These are phyloP conservation scores for Peltaster fructicola DNA, from an alignment of 2,329 filamentous ascomycete genomes.

Conservation along the genomic window DNA sequence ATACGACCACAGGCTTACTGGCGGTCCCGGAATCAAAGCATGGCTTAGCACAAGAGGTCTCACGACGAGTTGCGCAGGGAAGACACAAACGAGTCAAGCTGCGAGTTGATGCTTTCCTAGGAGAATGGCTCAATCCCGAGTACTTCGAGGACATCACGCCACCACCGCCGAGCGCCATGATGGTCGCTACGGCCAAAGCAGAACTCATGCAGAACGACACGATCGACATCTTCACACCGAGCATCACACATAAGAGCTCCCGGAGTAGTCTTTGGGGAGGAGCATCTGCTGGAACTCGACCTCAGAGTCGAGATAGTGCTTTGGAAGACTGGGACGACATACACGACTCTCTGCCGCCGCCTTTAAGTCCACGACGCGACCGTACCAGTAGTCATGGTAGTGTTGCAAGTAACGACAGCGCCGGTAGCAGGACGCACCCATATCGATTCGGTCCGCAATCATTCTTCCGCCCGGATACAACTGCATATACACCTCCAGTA, in stretches of 20 bases:
- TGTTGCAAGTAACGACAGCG: conserved; percentile 14
- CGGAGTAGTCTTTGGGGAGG: conserved; percentile 30
- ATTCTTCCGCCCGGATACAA: conserved; percentile 8
- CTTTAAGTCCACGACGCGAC: conserved; percentile 23
- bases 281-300: conserved; percentile 3
- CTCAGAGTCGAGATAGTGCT: conserved; percentile 10
- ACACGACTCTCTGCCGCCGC: conserved; percentile 15
- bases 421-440: conserved; percentile 13
- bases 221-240: conserved; percentile 28
- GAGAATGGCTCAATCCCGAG: conserved; percentile 85
- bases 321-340: conserved; percentile 15
- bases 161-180: conserved; percentile 67
- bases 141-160: conserved; percentile 89
- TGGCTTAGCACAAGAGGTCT: conserved; percentile 20
- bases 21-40: conserved; percentile 21
- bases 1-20: no score
- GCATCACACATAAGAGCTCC: conserved; percentile 19
- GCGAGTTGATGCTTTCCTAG: conserved; percentile 78
- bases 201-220: conserved; percentile 62
- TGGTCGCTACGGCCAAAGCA: conserved; percentile 78
- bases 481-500: conserved; percentile 52
- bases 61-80: conserved; percentile 17
- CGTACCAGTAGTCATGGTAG: conserved; percentile 31
- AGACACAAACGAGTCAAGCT: conserved; percentile 31
- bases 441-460: no score